Evolutionary conservation across 441 rosid species (phyloP), one percentile per base, ranked within the genome.

Genomic region (Populus hybrid): DNA sequence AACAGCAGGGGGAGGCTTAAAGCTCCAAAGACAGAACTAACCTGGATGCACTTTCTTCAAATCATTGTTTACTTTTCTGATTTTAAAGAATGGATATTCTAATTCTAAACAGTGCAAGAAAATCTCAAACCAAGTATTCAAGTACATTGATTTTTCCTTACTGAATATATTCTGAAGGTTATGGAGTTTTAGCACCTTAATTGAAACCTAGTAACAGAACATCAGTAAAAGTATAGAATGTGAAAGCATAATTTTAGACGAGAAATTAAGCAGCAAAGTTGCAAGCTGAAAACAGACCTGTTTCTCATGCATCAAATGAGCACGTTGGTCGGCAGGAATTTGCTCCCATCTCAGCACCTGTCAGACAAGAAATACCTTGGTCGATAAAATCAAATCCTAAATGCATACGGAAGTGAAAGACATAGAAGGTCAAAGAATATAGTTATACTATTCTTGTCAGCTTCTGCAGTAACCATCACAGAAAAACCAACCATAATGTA

Each of bases 341-440:
- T 91, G 86, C 87, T 91, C 97, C 99, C 99, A 95, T 75, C 89
- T 86, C 77, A 95, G 85, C 45, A 90, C 89, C 99, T 95, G 77
- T 67, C 36, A 21, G 68, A 50, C 40, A 64, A 31, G 68, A 76
- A 29, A 38, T 23, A 45, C 35, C 42, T 38, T 61, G 38, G 59
- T 74, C 64, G 71, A 65, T 16, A 29, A 45, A 42, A 74, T 12
- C 42, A n/a, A 9, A 24, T 50, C 8, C 21, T 23, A 35, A 76
- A 28, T 31, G 7, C 35, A 4, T 8, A 21, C 38, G 4, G 7
- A 5, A 64, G 61, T 53, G 61, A 53, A 53, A 53, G 21, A 45
- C 56, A 26, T 40, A 9, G 31, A 75, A 33, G 68, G 71, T 29
- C 65, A 23, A 67, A 24, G 2, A 36, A 18, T 26, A 12, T 68